Conservation (phyloP, 2,329 filamentous ascomycete genomes). For the Colletotrichum trifolii region DNA sequence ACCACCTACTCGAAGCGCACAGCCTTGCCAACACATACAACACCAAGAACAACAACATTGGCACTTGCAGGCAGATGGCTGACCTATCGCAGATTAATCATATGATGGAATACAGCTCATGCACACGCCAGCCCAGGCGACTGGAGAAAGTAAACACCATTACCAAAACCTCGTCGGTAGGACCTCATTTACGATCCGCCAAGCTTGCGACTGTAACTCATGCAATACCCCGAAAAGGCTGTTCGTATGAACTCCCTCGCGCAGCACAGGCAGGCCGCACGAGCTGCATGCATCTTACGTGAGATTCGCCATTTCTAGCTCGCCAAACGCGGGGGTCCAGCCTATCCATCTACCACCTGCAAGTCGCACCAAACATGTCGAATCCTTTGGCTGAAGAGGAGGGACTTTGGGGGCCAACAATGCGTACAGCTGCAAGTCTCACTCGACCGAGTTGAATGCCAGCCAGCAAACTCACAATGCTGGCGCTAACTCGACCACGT, state of each 20-base stretch:
- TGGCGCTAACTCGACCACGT: conserved; percentile 11
- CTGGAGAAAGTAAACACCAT: too few relatives aligned
- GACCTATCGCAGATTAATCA: not conserved
- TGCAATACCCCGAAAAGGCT: not conserved
- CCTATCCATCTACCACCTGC: too few relatives aligned
- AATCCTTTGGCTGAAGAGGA: too few relatives aligned
- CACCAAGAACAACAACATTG: too few relatives aligned
- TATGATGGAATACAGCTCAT: not conserved
- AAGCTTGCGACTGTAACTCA: too few relatives aligned
- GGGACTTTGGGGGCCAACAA: not conserved
- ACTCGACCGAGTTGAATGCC: too few relatives aligned
- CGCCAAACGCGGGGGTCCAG: not conserved
- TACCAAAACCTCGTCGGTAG: too few relatives aligned
- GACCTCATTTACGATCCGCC: too few relatives aligned
- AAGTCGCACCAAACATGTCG: too few relatives aligned
- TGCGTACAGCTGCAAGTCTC: not conserved
- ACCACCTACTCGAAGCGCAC: too few relatives aligned
- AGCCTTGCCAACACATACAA: too few relatives aligned
- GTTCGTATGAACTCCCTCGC: conserved; percentile 7
- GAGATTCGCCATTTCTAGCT: conserved; percentile 15
- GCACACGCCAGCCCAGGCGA: not conserved
- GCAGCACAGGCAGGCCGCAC: conserved; percentile 4
- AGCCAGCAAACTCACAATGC: not conserved
- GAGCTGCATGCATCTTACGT: conserved; percentile 17
- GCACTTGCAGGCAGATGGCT: too few relatives aligned